Conservation (phyloP, 257 asterid species). For the Fraxinus anomala region DNA sequence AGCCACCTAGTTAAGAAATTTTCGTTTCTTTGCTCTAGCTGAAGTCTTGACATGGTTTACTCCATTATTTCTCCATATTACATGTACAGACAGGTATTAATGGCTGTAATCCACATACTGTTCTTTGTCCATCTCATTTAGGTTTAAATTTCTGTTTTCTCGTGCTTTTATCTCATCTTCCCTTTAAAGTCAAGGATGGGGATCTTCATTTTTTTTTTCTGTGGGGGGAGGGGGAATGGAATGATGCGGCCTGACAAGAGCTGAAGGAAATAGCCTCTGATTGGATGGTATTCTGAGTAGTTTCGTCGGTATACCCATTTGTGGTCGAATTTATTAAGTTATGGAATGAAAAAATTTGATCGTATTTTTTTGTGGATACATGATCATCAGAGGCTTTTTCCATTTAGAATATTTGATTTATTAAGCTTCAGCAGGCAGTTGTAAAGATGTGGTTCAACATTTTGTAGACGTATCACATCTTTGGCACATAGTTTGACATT, state of each 20-base stretch:
- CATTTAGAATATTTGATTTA: background rate
- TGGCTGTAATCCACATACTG: background rate
- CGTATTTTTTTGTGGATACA: background rate
- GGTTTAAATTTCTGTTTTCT: background rate
- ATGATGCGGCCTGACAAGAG: background rate
- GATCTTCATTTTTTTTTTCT: background rate
- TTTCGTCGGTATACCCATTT: background rate
- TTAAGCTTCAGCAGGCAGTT: background rate
- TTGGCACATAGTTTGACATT: background rate
- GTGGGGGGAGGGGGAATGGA: background rate
- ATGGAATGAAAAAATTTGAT: background rate
- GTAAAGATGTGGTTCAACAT: background rate
- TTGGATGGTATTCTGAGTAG: background rate
- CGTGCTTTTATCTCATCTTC: background rate
- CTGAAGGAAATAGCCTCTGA: background rate
- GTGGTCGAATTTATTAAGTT: background rate
- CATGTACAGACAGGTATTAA: background rate
- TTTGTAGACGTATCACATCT: background rate
- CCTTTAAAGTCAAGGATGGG: background rate
- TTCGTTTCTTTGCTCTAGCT: constrained; percentile 1
- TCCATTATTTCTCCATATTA: background rate
- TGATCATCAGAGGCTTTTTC: background rate
- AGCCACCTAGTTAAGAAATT: background rate
- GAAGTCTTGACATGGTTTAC: background rate
- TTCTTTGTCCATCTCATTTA: background rate